Percentiles rank a stretch among this genome's conserved stretches.
Evolutionary conservation across 441 rosid species (phyloP).

Genomic region (Pelargonium fulgidum): DNA sequence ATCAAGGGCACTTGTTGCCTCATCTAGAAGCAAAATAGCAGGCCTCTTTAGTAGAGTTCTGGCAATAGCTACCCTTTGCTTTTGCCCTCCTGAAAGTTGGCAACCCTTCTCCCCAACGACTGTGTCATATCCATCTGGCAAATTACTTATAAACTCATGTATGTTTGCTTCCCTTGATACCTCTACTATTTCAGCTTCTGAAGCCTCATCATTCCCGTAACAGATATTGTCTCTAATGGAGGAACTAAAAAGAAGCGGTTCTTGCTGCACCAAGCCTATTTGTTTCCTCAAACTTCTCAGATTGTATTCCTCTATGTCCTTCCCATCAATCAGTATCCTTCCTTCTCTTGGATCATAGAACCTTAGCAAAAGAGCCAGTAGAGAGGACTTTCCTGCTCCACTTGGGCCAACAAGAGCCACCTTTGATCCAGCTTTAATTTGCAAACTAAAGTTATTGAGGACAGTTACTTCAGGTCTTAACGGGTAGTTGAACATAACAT

Average conservation of each 20-base stretch:
- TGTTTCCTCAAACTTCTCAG: conserved; percentile 20
- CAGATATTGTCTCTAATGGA: conserved; percentile 34
- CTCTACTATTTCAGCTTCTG: conserved; percentile 47
- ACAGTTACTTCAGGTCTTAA: conserved; percentile 49
- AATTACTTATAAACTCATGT: conserved; percentile 45
- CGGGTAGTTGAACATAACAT: conserved; percentile 49
- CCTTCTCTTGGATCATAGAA: conserved; percentile 37
- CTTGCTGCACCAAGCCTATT: conserved; percentile 28
- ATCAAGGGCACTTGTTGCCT: conserved; percentile 68
- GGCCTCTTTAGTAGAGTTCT: conserved; percentile 53
- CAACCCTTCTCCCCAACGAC: conserved; percentile 67
- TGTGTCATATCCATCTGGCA: conserved; percentile 51
- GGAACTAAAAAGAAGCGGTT: conserved; percentile 33
- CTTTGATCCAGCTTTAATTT: conserved; percentile 43
- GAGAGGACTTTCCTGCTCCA: conserved; percentile 65
- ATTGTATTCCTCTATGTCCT: conserved; percentile 15
- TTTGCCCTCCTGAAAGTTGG: conserved; percentile 65
- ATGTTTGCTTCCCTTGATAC: conserved; percentile 46
- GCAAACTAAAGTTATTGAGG: conserved; percentile 42
- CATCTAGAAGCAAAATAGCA: conserved; percentile 52
- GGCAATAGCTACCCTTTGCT: conserved; percentile 61
- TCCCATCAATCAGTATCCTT: conserved; percentile 19
- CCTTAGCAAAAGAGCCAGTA: conserved; percentile 48
- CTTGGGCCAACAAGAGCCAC: conserved; percentile 63
- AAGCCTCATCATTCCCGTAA: conserved; percentile 38